phyloP scores from a whole-genome alignment of 768 basidiomycete species.

The Asterophora parasitica region DNA sequence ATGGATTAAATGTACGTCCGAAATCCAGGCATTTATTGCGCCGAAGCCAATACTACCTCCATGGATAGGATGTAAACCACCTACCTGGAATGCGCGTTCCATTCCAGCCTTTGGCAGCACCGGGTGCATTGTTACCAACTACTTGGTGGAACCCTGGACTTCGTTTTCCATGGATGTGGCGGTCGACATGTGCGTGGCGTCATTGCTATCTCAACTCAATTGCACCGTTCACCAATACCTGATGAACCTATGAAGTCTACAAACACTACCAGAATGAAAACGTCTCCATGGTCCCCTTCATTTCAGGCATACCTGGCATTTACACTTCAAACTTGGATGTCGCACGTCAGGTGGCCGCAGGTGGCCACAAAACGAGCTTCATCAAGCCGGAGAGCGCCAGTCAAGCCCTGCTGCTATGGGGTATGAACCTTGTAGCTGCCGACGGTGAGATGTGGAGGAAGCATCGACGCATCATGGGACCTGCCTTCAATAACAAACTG shows the following conservation, averaged over 20 bases:
- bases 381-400: slow-evolving; percentile 34
- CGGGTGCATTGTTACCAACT: slow-evolving; percentile 33
- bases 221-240: neutral
- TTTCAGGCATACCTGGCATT: slow-evolving; percentile 31
- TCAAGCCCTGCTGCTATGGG: slow-evolving; percentile 34
- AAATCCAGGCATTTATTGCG: neutral
- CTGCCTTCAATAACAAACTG: slow-evolving; percentile 39
- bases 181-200: slow-evolving; percentile 26
- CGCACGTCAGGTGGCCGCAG: slow-evolving; percentile 37
- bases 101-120: slow-evolving; percentile 35
- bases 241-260: slow-evolving; percentile 30
- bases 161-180: slow-evolving; percentile 31
- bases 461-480: slow-evolving; percentile 40
- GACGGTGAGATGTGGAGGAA: slow-evolving; percentile 42
- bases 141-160: slow-evolving; percentile 41
- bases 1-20: slow-evolving; percentile 26
- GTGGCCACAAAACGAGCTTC: slow-evolving; percentile 35
- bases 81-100: slow-evolving; percentile 37
- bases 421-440: slow-evolving; percentile 41
- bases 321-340: slow-evolving; percentile 45
- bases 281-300: slow-evolving; percentile 35
- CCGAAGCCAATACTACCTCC: neutral
- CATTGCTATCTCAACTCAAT: neutral
- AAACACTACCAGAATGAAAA: slow-evolving; percentile 32
- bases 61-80: slow-evolving; percentile 28